Percentiles rank a stretch among this genome's conserved stretches.
Evolutionary conservation across 148 eudicot genomes (phyloP).

Genomic region (Limonium bicolor): DNA sequence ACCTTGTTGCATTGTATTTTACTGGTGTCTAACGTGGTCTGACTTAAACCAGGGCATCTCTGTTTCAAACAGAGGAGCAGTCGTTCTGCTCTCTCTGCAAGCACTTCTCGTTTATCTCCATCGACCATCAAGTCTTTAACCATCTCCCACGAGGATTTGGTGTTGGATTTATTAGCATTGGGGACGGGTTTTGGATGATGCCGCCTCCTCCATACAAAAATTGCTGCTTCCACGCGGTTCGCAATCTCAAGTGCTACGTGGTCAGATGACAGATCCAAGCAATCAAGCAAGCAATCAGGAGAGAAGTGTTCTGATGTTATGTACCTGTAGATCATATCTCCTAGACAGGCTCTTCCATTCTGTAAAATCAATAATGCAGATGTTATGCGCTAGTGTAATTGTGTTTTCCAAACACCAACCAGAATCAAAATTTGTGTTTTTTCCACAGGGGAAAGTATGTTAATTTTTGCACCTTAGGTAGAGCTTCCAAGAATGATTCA

Average conservation of each 20-base stretch:
- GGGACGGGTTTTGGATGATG: constrained; percentile 22
- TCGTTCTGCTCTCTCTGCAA: constrained; percentile 68
- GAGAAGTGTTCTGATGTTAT: constrained; percentile 68
- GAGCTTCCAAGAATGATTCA: constrained; percentile 71
- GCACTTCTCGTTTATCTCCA: constrained; percentile 56
- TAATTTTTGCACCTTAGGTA: constrained; percentile 58
- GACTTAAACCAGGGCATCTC: constrained; percentile 69
- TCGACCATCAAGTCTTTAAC: constrained; percentile 57
- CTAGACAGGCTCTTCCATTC: constrained; percentile 73
- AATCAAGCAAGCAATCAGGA: constrained; percentile 65
- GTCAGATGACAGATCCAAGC: constrained; percentile 60
- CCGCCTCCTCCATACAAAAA: constrained; percentile 57
- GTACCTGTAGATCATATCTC: constrained; percentile 62
- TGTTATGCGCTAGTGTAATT: too few relatives aligned
- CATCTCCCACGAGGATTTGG: constrained; percentile 72
- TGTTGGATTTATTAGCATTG: constrained; percentile 27
- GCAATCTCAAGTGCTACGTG: constrained; percentile 64
- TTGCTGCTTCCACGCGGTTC: constrained; percentile 71
- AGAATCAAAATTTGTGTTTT: too few relatives aligned
- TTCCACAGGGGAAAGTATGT: too few relatives aligned
- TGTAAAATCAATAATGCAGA: constrained; percentile 8
- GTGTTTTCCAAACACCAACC: too few relatives aligned
- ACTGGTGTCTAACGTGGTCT: constrained; percentile 58
- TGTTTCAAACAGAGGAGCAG: constrained; percentile 60
- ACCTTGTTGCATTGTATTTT: constrained; percentile 85